Conservation (phyloP, 192 early-diverging fungal species). For the Cetraspora pellucida region DNA sequence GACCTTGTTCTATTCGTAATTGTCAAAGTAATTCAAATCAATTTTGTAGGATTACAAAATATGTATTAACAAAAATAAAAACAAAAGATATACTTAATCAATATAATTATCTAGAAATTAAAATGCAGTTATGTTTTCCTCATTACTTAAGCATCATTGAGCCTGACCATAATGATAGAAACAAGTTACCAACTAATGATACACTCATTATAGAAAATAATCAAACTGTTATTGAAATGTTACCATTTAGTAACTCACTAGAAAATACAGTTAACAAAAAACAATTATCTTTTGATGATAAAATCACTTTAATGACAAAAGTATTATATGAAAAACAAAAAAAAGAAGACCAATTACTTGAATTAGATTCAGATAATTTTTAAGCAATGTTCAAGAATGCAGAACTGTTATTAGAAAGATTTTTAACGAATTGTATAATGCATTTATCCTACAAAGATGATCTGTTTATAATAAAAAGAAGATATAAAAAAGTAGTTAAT, state of each 20-base stretch:
- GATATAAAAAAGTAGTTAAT: background rate
- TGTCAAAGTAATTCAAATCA: background rate
- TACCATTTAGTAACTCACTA: background rate
- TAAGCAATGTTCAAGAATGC: background rate
- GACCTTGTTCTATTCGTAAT: constrained; percentile 1
- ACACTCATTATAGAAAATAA: background rate
- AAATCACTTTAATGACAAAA: background rate
- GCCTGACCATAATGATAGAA: background rate
- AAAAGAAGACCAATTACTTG: constrained; percentile 6
- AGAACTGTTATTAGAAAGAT: background rate
- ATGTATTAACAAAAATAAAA: constrained; percentile 7
- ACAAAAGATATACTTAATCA: background rate
- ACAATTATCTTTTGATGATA: background rate
- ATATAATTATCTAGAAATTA: constrained; percentile 8
- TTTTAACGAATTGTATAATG: background rate
- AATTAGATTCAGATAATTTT: background rate
- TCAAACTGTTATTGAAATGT: background rate
- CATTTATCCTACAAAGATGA: background rate
- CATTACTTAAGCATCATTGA: background rate
- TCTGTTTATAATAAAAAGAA: constrained; percentile 6
- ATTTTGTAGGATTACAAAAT: background rate
- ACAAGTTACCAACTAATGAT: background rate
- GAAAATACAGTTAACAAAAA: background rate
- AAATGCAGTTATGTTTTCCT: background rate
- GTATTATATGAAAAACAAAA: background rate